Evolutionary conservation across 1,139 yeast genomes (phyloP), one percentile per base, ranked within the genome.

Genomic region (Blastobotrys buckinghamii): DNA sequence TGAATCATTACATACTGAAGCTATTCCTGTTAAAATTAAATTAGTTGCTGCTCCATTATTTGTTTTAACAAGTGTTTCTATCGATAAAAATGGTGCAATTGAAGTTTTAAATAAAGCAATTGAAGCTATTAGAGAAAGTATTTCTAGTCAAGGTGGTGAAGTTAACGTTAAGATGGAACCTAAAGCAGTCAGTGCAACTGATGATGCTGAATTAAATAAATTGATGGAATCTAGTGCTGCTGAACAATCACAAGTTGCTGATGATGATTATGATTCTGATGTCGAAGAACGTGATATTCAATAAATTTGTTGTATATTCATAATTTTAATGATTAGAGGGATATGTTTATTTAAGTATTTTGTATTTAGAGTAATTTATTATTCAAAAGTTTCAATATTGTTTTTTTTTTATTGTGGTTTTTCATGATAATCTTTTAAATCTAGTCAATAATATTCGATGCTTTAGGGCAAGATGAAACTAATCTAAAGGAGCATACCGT

Each of bases 31-130:
- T 60, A 89, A 87, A 70, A 96, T 90, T 58, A 89, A 90, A 70
- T 79, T 92, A 61, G 97, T 92, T 45, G 98, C 99, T 53, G 97
- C 98, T 48, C 99, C 99, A 53, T 76, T 90, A 65, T 92, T 90
- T 68, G 97, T 92, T 53, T 76, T 92, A 58, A 87, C 97, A 27
- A 86, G 95, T 22, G 95, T 87, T 68, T 89, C 96, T 45, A 78
- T 92, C 61, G 97, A 92, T 69, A 92, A 92, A 70, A 82, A 78
- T 62, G 82, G 82, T 64, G 98, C 98, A 65, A 77, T 92, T 59
- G 84, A 82, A 53, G 72, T 81, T 49, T 77, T 94, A 63, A 83
- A 82, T 61, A 71, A 77, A 57, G 96, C 97, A 44, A 88, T 92
- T 59, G 84, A 78, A 58, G 80, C 77, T 60, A 85, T 92, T 57